These are phyloP conservation scores for Jaltomata sinuosa DNA, from an alignment of 257 asterid genomes.

Conservation along the genomic window DNA sequence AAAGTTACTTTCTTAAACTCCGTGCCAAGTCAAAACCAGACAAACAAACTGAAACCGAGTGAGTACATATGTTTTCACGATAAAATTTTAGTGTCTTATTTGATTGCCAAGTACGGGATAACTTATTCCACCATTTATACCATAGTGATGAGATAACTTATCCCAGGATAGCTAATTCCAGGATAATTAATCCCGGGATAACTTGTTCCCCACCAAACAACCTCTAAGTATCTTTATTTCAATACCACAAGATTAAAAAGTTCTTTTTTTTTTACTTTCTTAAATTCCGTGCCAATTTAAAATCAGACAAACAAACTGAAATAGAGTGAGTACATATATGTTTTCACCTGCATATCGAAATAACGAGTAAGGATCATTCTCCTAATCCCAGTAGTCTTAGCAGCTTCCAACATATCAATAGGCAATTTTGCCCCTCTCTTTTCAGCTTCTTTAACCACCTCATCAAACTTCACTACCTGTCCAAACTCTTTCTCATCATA, in stretches of 20 bases:
- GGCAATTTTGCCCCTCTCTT: constrained; percentile 62
- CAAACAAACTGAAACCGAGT: too few species aligned
- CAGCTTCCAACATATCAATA: constrained; percentile 77
- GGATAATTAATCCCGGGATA: too few species aligned
- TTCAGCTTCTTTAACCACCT: constrained; percentile 56
- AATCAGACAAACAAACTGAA: background rate
- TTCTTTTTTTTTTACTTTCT: too few species aligned
- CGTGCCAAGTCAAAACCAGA: too few species aligned
- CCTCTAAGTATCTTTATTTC: background rate
- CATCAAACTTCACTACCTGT: constrained; percentile 58
- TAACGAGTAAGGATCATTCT: constrained; percentile 61
- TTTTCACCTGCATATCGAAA: constrained; percentile 74
- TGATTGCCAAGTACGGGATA: too few species aligned
- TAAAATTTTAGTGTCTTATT: too few species aligned
- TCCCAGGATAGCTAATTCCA: too few species aligned
- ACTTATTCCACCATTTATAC: too few species aligned
- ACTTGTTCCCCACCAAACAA: too few species aligned
- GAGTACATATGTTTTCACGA: too few species aligned
- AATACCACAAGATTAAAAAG: background rate
- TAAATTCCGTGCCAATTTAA: background rate
- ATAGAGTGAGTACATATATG: background rate
- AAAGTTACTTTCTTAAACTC: too few species aligned
- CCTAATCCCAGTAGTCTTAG: constrained; percentile 59
- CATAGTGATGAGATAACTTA: too few species aligned
- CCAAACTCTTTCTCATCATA: constrained; percentile 60